Percentiles rank a stretch among this genome's conserved stretches.
These are phyloP conservation scores for Gymnopilus junonius DNA, from an alignment of 768 basidiomycete genomes.

Conservation along the genomic window DNA sequence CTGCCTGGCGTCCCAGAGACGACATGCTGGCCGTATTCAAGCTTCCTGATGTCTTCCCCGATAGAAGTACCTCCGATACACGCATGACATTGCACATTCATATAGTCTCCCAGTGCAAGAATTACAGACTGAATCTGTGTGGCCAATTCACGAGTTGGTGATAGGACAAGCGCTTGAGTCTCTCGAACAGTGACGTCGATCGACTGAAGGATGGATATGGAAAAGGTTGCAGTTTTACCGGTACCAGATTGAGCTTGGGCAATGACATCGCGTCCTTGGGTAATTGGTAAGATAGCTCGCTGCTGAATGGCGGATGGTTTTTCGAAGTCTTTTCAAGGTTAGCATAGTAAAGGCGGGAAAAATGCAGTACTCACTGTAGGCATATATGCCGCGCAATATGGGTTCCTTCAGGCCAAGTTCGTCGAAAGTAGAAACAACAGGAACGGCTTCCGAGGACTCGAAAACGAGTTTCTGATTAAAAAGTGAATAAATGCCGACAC, in stretches of 20 bases:
- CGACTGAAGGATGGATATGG: conserved; percentile 96
- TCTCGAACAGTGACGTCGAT: conserved; percentile 95
- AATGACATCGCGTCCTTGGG: conserved; percentile 95
- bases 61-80: conserved; percentile 98
- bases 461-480: conserved; percentile 82
- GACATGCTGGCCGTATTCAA: conserved; percentile 97
- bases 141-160: conserved; percentile 97
- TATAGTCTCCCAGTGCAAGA: conserved; percentile 95
- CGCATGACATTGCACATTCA: conserved; percentile 99
- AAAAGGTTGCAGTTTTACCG: conserved; percentile 99
- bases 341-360: not conserved
- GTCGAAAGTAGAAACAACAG: conserved; percentile 88
- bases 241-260: conserved; percentile 99
- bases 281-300: conserved; percentile 95
- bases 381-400: conserved; percentile 95
- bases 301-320: conserved; percentile 99
- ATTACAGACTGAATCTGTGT: conserved; percentile 99
- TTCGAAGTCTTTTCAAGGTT: conserved; percentile 72
- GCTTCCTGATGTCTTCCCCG: conserved; percentile 95
- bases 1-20: conserved; percentile 97
- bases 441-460: conserved; percentile 92
- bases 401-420: conserved; percentile 94
- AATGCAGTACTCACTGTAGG: conserved; percentile 73
- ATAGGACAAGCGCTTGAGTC: conserved; percentile 95
- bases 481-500: conserved; percentile 1